phyloP scores from a whole-genome alignment of 2,329 filamentous ascomycete genomes.

The Phialemoniopsis sp. region DNA sequence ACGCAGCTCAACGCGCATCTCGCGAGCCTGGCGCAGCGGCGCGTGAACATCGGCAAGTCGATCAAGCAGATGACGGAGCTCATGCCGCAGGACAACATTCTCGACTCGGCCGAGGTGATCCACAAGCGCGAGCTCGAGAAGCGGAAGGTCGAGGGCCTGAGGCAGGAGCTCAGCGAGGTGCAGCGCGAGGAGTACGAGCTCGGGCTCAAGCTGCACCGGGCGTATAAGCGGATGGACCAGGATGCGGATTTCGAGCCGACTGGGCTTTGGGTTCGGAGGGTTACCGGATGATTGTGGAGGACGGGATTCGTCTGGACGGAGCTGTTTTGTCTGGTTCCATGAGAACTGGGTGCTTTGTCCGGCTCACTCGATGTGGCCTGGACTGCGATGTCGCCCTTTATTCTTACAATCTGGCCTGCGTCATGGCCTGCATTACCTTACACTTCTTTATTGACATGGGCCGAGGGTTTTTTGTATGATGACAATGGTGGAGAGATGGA shows the following conservation, averaged over 20 bases:
- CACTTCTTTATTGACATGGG: too few species aligned
- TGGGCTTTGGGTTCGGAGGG: constrained; percentile 73
- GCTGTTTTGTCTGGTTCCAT: too few species aligned
- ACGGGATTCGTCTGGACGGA: too few species aligned
- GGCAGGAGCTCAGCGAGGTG: constrained; percentile 66
- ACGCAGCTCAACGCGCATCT: constrained; percentile 63
- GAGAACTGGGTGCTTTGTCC: too few species aligned
- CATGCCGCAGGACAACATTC: constrained; percentile 66
- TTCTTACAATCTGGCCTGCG: too few species aligned
- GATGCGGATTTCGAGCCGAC: constrained; percentile 61
- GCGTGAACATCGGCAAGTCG: constrained; percentile 66
- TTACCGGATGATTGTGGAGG: constrained; percentile 57
- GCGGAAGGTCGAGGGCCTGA: constrained; percentile 62
- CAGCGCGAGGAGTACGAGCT: constrained; percentile 74
- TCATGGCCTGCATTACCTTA: too few species aligned
- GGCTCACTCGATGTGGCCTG: too few species aligned
- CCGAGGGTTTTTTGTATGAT: too few species aligned
- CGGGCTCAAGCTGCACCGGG: constrained; percentile 68
- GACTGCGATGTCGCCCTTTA: too few species aligned
- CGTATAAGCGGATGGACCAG: constrained; percentile 71
- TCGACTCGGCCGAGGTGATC: constrained; percentile 61
- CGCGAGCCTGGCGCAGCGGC: constrained; percentile 60
- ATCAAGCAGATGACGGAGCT: constrained; percentile 76
- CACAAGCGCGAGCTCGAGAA: constrained; percentile 53
- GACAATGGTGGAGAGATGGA: too few species aligned